phyloP scores from a whole-genome alignment of 176 grass and related monocot genomes.

The Oryza nivara region DNA sequence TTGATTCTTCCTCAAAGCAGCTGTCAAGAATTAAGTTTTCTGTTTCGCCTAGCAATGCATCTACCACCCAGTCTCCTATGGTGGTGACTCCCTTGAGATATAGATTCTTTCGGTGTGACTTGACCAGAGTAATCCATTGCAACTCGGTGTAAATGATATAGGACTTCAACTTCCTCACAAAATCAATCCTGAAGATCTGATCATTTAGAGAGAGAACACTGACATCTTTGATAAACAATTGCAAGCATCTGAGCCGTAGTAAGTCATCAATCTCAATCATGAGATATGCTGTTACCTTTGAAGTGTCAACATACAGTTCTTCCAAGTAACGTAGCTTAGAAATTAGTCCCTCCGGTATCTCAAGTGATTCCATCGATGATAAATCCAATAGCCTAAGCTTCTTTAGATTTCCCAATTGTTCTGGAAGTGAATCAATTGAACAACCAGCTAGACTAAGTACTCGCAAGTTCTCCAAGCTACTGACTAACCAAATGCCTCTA shows the following conservation, averaged over 20 bases:
- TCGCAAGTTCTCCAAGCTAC: constrained; percentile 13
- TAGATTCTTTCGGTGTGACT: constrained; percentile 4
- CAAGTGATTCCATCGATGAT: constrained; percentile 5
- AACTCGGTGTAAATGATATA: constrained; percentile 33
- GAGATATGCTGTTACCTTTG: neutral
- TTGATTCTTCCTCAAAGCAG: constrained; percentile 5
- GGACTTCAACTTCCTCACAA: neutral
- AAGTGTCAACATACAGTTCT: constrained; percentile 28
- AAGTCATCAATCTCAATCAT: constrained; percentile 31
- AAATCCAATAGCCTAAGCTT: constrained; percentile 47
- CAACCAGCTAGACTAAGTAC: constrained; percentile 18
- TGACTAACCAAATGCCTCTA: neutral
- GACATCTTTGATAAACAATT: constrained; percentile 37
- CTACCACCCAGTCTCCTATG: constrained; percentile 1
- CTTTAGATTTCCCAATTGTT: neutral
- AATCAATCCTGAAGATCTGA: neutral
- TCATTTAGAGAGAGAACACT: neutral
- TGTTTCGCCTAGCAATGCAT: neutral
- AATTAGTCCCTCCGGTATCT: constrained; percentile 17
- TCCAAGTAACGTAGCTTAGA: constrained; percentile 28
- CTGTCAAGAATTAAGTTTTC: constrained; percentile 20
- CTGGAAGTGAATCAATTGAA: neutral
- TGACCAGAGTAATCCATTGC: neutral
- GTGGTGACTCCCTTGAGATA: constrained; percentile 17
- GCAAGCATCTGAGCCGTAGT: constrained; percentile 2